Percentiles rank a stretch among this genome's conserved stretches.
These are phyloP conservation scores for Strigomonas galati DNA, from an alignment of 208 protist species.

Conservation along the genomic window DNA sequence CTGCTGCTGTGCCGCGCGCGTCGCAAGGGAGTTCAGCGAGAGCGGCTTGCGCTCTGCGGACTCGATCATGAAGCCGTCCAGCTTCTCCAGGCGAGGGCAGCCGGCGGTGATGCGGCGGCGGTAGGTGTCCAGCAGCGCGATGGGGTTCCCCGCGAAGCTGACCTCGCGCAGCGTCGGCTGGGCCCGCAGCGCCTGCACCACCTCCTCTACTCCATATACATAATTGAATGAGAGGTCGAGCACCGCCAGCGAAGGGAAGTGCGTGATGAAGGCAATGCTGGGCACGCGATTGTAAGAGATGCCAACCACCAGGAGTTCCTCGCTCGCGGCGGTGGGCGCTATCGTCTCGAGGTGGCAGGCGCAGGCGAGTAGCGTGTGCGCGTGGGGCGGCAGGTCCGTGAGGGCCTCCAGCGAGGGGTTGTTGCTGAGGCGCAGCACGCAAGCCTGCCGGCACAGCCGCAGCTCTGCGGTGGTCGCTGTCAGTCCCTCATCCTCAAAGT, in stretches of 20 bases:
- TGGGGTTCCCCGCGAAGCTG: conserved; percentile 60
- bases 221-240: conserved; percentile 71
- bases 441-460: conserved; percentile 36
- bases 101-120: conserved; percentile 28
- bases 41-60: conserved; percentile 30
- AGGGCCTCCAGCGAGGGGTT: conserved; percentile 48
- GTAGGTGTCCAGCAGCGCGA: conserved; percentile 65
- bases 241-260: conserved; percentile 51
- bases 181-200: conserved; percentile 25
- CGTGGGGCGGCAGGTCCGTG: conserved; percentile 46
- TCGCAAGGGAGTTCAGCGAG: background rate
- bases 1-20: background rate
- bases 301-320: conserved; percentile 41
- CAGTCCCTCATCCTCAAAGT: conserved; percentile 42
- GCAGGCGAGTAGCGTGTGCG: conserved; percentile 43
- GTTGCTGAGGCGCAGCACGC: conserved; percentile 49
- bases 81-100: conserved; percentile 47
- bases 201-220: conserved; percentile 35
- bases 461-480: conserved; percentile 33
- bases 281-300: conserved; percentile 62
- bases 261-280: conserved; percentile 35
- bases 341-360: conserved; percentile 34
- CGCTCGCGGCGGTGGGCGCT: conserved; percentile 11
- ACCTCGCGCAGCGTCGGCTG: conserved; percentile 58
- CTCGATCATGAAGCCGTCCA: conserved; percentile 52